These are phyloP conservation scores for Buxus sempervirens DNA, from an alignment of 164 flowering plant species.

Conservation along the genomic window DNA sequence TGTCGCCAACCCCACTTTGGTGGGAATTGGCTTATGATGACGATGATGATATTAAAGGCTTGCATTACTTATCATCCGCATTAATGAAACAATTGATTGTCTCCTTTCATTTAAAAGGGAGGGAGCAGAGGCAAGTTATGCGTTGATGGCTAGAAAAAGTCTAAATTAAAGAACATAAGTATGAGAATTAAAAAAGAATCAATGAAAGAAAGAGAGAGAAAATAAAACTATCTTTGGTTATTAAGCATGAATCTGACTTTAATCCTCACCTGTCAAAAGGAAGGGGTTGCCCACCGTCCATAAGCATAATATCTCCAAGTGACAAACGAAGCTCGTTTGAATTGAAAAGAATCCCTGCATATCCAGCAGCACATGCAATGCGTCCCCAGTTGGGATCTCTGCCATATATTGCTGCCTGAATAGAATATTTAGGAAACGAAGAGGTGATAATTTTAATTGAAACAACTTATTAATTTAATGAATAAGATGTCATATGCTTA, in stretches of 20 bases:
- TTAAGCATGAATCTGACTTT: not conserved
- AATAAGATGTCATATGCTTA: conserved; percentile 1
- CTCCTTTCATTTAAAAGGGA: no score
- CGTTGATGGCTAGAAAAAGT: no score
- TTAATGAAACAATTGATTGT: no score
- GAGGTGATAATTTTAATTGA: conserved; percentile 6
- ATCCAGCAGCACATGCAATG: conserved; percentile 95
- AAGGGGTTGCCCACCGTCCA: conserved; percentile 93
- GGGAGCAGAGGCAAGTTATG: no score
- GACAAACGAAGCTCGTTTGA: conserved; percentile 58
- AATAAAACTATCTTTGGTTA: not conserved
- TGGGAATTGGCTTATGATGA: no score
- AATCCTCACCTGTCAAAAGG: conserved; percentile 68
- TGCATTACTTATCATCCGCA: no score
- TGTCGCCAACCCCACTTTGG: no score
- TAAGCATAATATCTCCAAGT: conserved; percentile 79
- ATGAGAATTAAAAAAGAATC: not conserved
- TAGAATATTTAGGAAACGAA: conserved; percentile 1
- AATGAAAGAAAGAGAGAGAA: not conserved
- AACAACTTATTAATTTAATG: not conserved
- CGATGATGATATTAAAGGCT: no score
- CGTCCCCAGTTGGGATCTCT: conserved; percentile 99
- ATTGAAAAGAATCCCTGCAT: conserved; percentile 72
- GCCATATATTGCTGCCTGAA: conserved; percentile 92
- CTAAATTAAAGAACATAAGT: not conserved